Percentiles rank a stretch among this genome's conserved stretches.
phyloP scores from a whole-genome alignment of 176 grass and related monocot species.

The Themeda triandra region DNA sequence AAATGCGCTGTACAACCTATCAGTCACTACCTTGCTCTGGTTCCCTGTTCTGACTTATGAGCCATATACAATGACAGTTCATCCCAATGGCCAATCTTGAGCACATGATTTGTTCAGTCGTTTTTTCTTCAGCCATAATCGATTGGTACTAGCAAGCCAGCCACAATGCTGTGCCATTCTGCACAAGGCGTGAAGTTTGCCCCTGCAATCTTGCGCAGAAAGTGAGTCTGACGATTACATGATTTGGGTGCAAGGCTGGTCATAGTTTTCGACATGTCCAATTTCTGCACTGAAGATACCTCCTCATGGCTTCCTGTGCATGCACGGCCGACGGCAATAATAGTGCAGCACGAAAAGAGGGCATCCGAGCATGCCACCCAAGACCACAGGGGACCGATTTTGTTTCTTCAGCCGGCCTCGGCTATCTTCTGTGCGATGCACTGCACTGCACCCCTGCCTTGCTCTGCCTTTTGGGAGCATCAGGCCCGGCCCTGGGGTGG shows the following conservation, averaged over 20 bases:
- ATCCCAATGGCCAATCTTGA: neutral
- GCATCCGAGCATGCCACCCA: neutral
- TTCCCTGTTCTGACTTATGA: neutral
- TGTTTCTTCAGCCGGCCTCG: neutral
- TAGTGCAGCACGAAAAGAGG: neutral
- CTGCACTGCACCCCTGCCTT: neutral
- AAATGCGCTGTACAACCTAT: neutral
- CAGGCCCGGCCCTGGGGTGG: no score
- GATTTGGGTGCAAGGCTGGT: neutral
- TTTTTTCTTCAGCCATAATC: neutral
- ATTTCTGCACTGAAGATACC: neutral
- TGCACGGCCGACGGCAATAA: slow-evolving; percentile 1
- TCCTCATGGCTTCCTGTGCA: neutral
- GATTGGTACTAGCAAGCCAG: neutral
- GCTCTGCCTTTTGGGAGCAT: slow-evolving; percentile 17
- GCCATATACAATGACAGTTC: neutral
- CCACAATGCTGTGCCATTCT: neutral
- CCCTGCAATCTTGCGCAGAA: neutral
- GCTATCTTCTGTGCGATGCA: neutral
- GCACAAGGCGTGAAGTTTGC: neutral
- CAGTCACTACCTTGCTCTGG: neutral
- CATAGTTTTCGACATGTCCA: neutral
- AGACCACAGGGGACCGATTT: neutral
- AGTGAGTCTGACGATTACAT: neutral
- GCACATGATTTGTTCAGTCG: neutral